These are phyloP conservation scores for Tetrapisispora namnaoensis DNA, from an alignment of 805 yeast genomes.

Conservation along the genomic window DNA sequence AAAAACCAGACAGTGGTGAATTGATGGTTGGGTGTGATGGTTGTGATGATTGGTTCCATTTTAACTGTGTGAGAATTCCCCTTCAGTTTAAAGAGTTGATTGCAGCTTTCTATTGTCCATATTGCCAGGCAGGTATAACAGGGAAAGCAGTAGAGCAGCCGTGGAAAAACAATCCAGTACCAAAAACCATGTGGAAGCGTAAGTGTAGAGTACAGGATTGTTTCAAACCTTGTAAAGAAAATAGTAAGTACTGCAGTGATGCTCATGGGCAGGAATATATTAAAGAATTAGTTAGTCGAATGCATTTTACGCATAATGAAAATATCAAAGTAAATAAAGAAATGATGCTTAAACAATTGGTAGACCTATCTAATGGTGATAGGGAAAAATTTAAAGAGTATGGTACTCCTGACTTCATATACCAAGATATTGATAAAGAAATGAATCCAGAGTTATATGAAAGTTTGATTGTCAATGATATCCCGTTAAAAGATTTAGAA, in stretches of 20 bases:
- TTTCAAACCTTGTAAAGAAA: slow-evolving; percentile 23
- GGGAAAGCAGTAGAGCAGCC: slow-evolving; percentile 20
- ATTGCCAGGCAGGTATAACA: slow-evolving; percentile 43
- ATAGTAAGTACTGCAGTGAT: slow-evolving; percentile 63
- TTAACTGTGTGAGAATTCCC: slow-evolving; percentile 59
- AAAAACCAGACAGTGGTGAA: slow-evolving; percentile 67
- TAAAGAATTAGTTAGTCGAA: slow-evolving; percentile 5
- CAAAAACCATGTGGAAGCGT: slow-evolving; percentile 58
- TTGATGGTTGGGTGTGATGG: slow-evolving; percentile 93
- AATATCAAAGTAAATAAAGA: slow-evolving; percentile 2
- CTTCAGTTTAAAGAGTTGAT: slow-evolving; percentile 44
- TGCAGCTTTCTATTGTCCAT: slow-evolving; percentile 59
- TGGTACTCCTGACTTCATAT: slow-evolving; percentile 16
- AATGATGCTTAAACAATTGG: slow-evolving; percentile 9
- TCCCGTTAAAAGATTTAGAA: slow-evolving; percentile 10
- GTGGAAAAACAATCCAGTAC: slow-evolving; percentile 18
- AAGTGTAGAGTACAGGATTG: slow-evolving; percentile 61
- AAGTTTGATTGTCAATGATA: slow-evolving; percentile 12
- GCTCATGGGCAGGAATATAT: slow-evolving; percentile 50
- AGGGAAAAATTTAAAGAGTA: slow-evolving; percentile 10
- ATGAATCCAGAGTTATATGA: slow-evolving; percentile 11
- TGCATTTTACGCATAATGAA: background rate
- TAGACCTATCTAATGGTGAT: slow-evolving; percentile 3
- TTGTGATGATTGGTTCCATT: slow-evolving; percentile 93
- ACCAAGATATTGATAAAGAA: slow-evolving; percentile 9